Percentiles rank a stretch among this genome's conserved stretches.
These are phyloP conservation scores for Botrytis medusae DNA, from an alignment of 2,329 filamentous ascomycete species.

Conservation along the genomic window DNA sequence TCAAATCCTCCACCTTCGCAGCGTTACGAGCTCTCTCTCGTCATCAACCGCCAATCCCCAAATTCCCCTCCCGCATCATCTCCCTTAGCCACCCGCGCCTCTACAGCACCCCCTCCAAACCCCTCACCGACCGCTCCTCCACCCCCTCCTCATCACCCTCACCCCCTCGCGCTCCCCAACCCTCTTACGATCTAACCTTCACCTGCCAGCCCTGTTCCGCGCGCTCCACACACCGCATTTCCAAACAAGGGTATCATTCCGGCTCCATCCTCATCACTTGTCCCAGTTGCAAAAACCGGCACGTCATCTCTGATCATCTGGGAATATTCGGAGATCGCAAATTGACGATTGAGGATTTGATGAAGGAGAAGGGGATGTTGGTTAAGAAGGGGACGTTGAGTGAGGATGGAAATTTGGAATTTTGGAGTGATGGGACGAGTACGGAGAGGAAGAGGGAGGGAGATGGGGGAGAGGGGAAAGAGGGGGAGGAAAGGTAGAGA, in stretches of 20 bases:
- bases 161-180: slow-evolving; percentile 40
- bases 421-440: slow-evolving; percentile 68
- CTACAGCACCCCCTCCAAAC: background rate
- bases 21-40: slow-evolving; percentile 14
- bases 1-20: background rate
- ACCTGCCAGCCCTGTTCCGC: slow-evolving; percentile 84
- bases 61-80: background rate
- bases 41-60: background rate
- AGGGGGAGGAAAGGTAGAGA: background rate
- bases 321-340: slow-evolving; percentile 72
- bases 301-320: slow-evolving; percentile 90
- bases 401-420: slow-evolving; percentile 83
- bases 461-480: background rate
- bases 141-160: background rate
- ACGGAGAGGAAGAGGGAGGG: slow-evolving; percentile 28
- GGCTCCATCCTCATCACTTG: slow-evolving; percentile 89
- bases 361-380: slow-evolving; percentile 71
- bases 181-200: slow-evolving; percentile 84
- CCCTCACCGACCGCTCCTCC: background rate
- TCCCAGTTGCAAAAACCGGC: slow-evolving; percentile 79
- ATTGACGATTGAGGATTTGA: slow-evolving; percentile 74
- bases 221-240: slow-evolving; percentile 80
- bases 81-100: background rate
- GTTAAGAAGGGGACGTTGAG: slow-evolving; percentile 71
- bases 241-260: slow-evolving; percentile 92